These are phyloP conservation scores for Coemansia sp. DNA, from an alignment of 192 early-diverging fungal species.

Conservation along the genomic window DNA sequence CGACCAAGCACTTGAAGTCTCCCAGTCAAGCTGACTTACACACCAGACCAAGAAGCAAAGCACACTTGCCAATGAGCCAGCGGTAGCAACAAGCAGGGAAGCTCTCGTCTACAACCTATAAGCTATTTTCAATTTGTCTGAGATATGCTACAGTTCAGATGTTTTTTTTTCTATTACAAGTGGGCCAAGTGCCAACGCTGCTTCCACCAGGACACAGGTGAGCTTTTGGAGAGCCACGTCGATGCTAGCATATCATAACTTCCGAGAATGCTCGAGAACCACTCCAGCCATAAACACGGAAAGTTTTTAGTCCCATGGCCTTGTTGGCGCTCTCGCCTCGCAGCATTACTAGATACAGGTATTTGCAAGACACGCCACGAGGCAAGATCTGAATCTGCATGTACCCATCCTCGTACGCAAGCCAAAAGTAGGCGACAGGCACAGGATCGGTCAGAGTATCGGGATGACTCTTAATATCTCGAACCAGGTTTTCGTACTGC, in stretches of 20 bases:
- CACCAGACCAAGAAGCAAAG: too few species aligned
- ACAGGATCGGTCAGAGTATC: conserved; percentile 15
- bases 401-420: conserved; percentile 39
- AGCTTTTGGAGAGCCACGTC: too few species aligned
- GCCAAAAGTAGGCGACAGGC: conserved; percentile 55
- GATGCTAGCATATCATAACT: conserved; percentile 22
- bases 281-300: conserved; percentile 44
- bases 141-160: too few species aligned
- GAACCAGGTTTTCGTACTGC: conserved; percentile 38
- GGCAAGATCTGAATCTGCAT: conserved; percentile 41
- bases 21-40: neutral
- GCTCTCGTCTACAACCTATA: too few species aligned
- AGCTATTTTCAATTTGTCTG: too few species aligned
- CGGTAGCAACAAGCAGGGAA: too few species aligned
- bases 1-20: neutral
- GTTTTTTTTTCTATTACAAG: too few species aligned
- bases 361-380: conserved; percentile 36
- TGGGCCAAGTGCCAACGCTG: too few species aligned
- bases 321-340: conserved; percentile 12
- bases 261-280: conserved; percentile 38
- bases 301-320: conserved; percentile 24
- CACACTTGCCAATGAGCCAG: too few species aligned
- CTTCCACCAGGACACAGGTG: too few species aligned
- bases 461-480: neutral
- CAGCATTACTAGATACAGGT: conserved; percentile 47